Base-by-base conservation (phyloP, 805 yeast species). In the Hermanozyma aechmeae region DNA sequence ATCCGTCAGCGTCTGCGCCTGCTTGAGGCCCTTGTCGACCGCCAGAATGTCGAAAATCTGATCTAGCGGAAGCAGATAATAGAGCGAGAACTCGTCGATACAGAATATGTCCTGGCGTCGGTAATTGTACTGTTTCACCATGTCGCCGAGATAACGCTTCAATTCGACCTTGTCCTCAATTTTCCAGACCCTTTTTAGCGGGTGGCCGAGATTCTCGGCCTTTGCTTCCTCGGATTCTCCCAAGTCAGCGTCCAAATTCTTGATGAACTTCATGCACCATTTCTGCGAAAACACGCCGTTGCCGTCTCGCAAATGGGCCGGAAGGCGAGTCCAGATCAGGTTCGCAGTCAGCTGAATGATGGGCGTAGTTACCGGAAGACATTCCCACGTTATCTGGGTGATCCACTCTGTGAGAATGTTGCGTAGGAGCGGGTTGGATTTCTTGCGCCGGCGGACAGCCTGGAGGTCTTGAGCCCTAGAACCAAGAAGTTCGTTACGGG, bases 1-100 rank as follows among this genome's bases (percentile, higher is more conserved):
- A 44, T 80, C 73, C 3, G 92, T 89, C 26, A 81, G 65, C 29
- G 82, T 77, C 60, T 81, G 92, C 15, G 92, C 93, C 40, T 79
- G 51, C 48, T 81, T 81, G 13, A 82, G 59, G 2, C 68, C 68
- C 38, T 56, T 60, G 35, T 61, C 60, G 6, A 35, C 30, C 36
- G 44, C 41, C 16, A 61, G 31, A 42, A 60, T 37, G 19, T 50
- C 31, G 12, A 56, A 39, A 11, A 60, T 39, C 23, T 33, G 73
- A 44, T 76, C 82, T 33, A 76, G 50, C 0, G 82, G 80, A 16
- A 76, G 49, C 27, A 73, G 66, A 42, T 75, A 72, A 30, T 74
- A 74, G 26, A 76, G 43, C 46, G 70, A 71, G 12, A 77, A 65
- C 46, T 76, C 82, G 43, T 73, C 80, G 19, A 76, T 41, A 1